These are phyloP conservation scores for Saccharomycopsis vini DNA, from an alignment of 805 yeast genomes.

Conservation along the genomic window DNA sequence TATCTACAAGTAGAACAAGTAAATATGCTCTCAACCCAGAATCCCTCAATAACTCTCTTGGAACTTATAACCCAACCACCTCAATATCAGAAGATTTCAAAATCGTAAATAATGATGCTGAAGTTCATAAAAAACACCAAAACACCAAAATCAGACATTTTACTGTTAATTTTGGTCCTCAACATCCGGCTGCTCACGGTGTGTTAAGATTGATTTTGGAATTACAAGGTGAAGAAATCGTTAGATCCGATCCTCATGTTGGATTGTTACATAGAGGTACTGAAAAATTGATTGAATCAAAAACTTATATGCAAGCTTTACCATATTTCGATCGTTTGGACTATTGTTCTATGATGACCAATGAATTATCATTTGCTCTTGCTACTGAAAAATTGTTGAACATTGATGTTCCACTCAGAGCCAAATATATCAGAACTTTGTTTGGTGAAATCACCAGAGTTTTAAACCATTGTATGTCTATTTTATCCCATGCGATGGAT, in stretches of 20 bases:
- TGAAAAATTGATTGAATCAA: conserved; percentile 77
- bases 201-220: conserved; percentile 80
- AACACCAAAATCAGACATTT: conserved; percentile 67
- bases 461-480: conserved; percentile 79
- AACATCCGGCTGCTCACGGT: conserved; percentile 94
- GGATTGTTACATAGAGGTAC: conserved; percentile 86
- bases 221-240: conserved; percentile 81
- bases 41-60: conserved; percentile 34
- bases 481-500: conserved; percentile 85
- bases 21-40: conserved; percentile 18
- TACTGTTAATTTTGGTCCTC: conserved; percentile 88
- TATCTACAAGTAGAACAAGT: not conserved
- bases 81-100: conserved; percentile 23
- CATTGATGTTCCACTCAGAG: conserved; percentile 79
- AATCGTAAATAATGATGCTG: conserved; percentile 32
- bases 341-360: conserved; percentile 83
- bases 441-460: conserved; percentile 83
- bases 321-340: conserved; percentile 86
- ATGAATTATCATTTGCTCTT: conserved; percentile 74
- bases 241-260: conserved; percentile 82
- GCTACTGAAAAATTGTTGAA: conserved; percentile 81
- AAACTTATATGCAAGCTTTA: conserved; percentile 80
- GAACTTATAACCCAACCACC: conserved; percentile 25
- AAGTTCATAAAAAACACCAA: conserved; percentile 19
- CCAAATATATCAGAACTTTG: conserved; percentile 73